A percentile compares a stretch with the other conserved stretches of the same genome.
Evolutionary conservation across 495 filamentous ascomycete species (phyloP).

Genomic region (Neohortaea acidophila): DNA sequence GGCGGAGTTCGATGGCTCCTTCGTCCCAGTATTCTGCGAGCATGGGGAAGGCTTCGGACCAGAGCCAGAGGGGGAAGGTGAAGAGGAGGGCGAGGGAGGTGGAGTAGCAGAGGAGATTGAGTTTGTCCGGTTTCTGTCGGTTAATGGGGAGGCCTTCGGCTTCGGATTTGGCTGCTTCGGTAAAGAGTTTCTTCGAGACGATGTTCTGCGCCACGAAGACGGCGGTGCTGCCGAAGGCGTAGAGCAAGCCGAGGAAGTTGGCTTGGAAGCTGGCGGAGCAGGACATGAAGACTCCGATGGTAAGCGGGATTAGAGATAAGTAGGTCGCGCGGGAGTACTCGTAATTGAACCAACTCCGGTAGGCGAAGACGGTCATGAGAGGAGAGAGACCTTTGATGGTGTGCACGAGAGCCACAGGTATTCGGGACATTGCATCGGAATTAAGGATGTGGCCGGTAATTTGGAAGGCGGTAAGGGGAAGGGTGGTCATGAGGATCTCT

Average conservation of each 20-base stretch:
- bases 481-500: constrained; percentile 71
- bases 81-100: constrained; percentile 79
- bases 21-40: constrained; percentile 56
- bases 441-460: constrained; percentile 85
- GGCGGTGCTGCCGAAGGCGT: constrained; percentile 70
- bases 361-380: constrained; percentile 86
- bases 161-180: constrained; percentile 72
- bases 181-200: constrained; percentile 97
- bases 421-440: constrained; percentile 82
- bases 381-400: constrained; percentile 99
- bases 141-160: constrained; percentile 42
- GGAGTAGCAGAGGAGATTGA: constrained; percentile 94
- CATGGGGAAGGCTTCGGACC: constrained; percentile 68
- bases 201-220: constrained; percentile 99
- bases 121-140: constrained; percentile 73
- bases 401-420: constrained; percentile 92
- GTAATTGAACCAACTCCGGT: constrained; percentile 74
- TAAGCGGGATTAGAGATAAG: constrained; percentile 81
- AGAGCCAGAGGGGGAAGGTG: constrained; percentile 87
- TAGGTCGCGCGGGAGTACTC: constrained; percentile 81
- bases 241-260: constrained; percentile 74
- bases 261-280: constrained; percentile 81
- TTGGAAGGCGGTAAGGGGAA: constrained; percentile 84
- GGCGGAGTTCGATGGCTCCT: constrained; percentile 41
- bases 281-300: constrained; percentile 82